These are phyloP conservation scores for Eucalyptus pauciflora DNA, from an alignment of 345 rosid species.

Conservation along the genomic window DNA sequence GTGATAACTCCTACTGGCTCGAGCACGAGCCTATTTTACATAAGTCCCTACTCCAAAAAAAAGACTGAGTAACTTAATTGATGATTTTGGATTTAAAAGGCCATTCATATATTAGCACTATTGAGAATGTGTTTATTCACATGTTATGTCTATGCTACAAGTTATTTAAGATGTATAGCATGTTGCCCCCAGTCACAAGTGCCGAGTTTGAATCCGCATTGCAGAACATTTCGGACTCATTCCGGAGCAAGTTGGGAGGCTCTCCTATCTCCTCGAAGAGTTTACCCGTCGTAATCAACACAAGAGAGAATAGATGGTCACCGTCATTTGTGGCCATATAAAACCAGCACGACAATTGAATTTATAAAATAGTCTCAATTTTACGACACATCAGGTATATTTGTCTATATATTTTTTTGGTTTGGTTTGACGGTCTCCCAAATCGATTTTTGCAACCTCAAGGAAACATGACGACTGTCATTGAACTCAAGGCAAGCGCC, in stretches of 20 bases:
- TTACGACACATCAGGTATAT: not conserved
- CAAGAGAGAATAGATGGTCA: not conserved
- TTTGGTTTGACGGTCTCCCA: accelerated
- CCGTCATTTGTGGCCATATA: accelerated
- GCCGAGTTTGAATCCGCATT: not conserved
- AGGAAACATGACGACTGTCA: not conserved
- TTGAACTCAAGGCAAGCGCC: not conserved
- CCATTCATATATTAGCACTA: not conserved
- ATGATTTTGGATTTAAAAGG: not conserved
- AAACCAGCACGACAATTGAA: not conserved
- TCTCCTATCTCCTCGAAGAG: accelerated
- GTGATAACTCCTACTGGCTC: accelerated
- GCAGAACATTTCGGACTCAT: not conserved
- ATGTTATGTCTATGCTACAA: accelerated
- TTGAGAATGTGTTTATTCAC: not conserved
- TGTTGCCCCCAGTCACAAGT: accelerated
- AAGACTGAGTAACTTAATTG: not conserved
- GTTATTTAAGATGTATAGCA: not conserved
- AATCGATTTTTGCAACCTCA: not conserved
- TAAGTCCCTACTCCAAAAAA: not conserved
- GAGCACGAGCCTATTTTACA: not conserved
- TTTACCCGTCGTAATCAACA: accelerated
- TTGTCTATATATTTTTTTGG: not conserved
- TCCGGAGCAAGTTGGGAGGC: accelerated
- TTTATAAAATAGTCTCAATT: not conserved